Conservation (phyloP, 345 rosid species). For the Aquilaria sinensis region DNA sequence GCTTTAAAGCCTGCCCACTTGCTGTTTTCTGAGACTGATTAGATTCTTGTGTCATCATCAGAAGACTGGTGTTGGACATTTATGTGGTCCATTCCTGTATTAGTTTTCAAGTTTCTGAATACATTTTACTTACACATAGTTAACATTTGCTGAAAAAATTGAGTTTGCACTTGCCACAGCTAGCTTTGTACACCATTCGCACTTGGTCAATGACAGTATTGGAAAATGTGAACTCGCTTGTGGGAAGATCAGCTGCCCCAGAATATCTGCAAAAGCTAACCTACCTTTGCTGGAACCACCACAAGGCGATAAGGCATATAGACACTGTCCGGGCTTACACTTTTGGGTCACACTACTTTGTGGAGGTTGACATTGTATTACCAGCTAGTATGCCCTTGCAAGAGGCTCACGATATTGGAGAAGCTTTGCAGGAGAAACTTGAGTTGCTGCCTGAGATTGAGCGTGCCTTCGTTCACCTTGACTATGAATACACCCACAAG, state of each 20-base stretch:
- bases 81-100: not conserved
- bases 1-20: not conserved
- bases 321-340: constrained; percentile 97
- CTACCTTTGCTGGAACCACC: constrained; percentile 97
- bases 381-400: constrained; percentile 86
- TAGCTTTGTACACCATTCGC: constrained; percentile 91
- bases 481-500: constrained; percentile 88
- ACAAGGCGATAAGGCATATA: constrained; percentile 75
- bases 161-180: constrained; percentile 35
- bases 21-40: not conserved
- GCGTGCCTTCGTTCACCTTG: constrained; percentile 97
- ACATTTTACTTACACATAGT: not conserved
- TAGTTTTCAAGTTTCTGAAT: not conserved
- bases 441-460: constrained; percentile 85
- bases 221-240: constrained; percentile 91
- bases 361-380: constrained; percentile 92
- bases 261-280: constrained; percentile 88
- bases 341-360: constrained; percentile 97
- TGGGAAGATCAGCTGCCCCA: constrained; percentile 84
- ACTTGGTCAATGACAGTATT: constrained; percentile 97
- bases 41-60: not conserved
- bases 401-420: constrained; percentile 94
- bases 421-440: constrained; percentile 84
- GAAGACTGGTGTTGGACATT: not conserved
- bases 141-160: not conserved